phyloP scores from a whole-genome alignment of 2,329 filamentous ascomycete species.

The Tympanopsis confertula region DNA sequence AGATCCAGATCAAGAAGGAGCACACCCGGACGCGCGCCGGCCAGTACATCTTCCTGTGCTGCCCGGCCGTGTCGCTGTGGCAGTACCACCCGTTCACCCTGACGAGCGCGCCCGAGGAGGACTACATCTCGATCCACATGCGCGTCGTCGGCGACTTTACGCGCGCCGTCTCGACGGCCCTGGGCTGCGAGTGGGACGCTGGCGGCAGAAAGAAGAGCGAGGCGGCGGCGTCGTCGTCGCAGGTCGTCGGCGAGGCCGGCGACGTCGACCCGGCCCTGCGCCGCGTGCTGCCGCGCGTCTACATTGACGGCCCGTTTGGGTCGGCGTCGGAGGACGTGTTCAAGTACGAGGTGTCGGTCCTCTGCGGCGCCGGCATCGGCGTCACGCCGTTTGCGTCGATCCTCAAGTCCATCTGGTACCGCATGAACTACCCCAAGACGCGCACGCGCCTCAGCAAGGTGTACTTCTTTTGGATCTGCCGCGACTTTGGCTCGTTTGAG shows the following conservation, averaged over 20 bases:
- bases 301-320: slow-evolving; percentile 76
- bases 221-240: slow-evolving; percentile 55
- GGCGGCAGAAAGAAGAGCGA: slow-evolving; percentile 32
- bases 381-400: slow-evolving; percentile 82
- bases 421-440: slow-evolving; percentile 76
- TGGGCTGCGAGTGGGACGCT: slow-evolving; percentile 65
- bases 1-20: slow-evolving; percentile 88
- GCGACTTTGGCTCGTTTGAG: slow-evolving; percentile 78
- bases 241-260: slow-evolving; percentile 45
- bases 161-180: slow-evolving; percentile 50
- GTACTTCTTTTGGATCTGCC: slow-evolving; percentile 88
- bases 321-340: slow-evolving; percentile 81
- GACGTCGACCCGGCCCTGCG: slow-evolving; percentile 61
- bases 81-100: slow-evolving; percentile 83
- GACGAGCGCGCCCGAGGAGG: slow-evolving; percentile 77
- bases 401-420: slow-evolving; percentile 85
- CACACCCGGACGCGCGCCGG: slow-evolving; percentile 71
- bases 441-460: slow-evolving; percentile 73
- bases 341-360: slow-evolving; percentile 70
- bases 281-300: slow-evolving; percentile 66
- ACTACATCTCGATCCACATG: slow-evolving; percentile 80
- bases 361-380: slow-evolving; percentile 75
- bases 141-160: slow-evolving; percentile 78
- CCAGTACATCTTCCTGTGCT: slow-evolving; percentile 83
- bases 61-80: slow-evolving; percentile 75